Conservation (phyloP, 2,329 filamentous ascomycete species). For the Botryotinia globosa region DNA sequence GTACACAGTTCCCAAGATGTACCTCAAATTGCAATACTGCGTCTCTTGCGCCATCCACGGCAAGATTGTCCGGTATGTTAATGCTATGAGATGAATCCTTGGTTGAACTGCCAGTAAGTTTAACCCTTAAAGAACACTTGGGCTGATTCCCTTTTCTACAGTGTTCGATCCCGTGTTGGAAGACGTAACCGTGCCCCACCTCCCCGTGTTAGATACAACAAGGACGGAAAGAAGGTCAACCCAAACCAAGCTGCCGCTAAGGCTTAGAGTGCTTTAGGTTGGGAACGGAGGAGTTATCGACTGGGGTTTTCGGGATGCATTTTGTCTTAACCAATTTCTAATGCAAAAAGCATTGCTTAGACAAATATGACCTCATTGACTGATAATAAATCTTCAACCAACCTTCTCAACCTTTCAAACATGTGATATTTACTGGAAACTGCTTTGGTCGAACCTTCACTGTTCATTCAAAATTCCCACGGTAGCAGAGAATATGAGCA, state of each 20-base stretch:
- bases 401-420: not conserved
- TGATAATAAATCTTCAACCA: not conserved
- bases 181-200: slow-evolving; percentile 99
- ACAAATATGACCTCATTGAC: slow-evolving; percentile 21
- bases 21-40: slow-evolving; percentile 99
- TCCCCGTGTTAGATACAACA: slow-evolving; percentile 98
- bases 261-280: slow-evolving; percentile 29
- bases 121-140: slow-evolving; percentile 45
- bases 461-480: not conserved
- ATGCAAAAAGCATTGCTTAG: slow-evolving; percentile 21
- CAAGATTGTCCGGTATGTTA: slow-evolving; percentile 99
- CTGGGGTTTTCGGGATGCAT: slow-evolving; percentile 20
- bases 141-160: slow-evolving; percentile 44
- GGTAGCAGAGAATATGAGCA: not conserved
- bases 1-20: slow-evolving; percentile 99
- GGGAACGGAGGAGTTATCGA: slow-evolving; percentile 19
- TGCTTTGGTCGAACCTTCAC: not conserved
- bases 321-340: slow-evolving; percentile 18
- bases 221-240: slow-evolving; percentile 99
- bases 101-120: slow-evolving; percentile 46
- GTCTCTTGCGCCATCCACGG: slow-evolving; percentile 99
- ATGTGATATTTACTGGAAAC: not conserved
- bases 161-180: slow-evolving; percentile 94
- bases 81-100: slow-evolving; percentile 56
- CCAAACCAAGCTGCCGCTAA: slow-evolving; percentile 40